Base-by-base conservation (phyloP, 306 rosid species). In the Calophaca sinica region DNA sequence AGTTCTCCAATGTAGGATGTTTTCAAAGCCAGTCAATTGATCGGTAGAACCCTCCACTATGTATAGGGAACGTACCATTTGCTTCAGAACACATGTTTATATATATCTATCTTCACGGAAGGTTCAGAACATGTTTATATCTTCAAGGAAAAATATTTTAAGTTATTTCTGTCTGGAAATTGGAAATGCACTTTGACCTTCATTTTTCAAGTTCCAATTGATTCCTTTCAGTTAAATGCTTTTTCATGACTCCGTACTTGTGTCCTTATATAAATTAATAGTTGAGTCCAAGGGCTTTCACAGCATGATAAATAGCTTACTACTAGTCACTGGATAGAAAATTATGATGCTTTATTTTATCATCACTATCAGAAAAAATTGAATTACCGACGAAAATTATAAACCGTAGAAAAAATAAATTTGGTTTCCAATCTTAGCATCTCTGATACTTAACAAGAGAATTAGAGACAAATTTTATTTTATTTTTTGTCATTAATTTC, bases 181-280 rank as follows among this genome's bases (percentile, higher is more conserved):
- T 73, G 73, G 2, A 67, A 35, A 54, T 48, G 29, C 49, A 72
- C 74, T 52, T 69, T 79, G 75, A 62, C 72, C 54, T 36, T 45
- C 28, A 10, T 11, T 52, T 69, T 46, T 41, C 73, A 79, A 62
- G 62, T 50, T 74, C 58, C 65, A 46, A 53, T 10, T 36, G 6
- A 11, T 62, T 52, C 31, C 57, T 35, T 57, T 59, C 15, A 10
- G 53, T 58, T 55, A 36, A 51, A 51, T 72, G 29, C 46, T 33
- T 66, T 53, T 53, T 33, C 38, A 13, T 38, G 15, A 59, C 57
- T 39, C 15, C 4, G 53, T 45, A 31, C 9, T 11, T 15, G n/a
- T 67, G n/a, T 35, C 20, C 28, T 52, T 36, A n/a, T 9, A 7
- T 74, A 4, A 75, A 35, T 59, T 28, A 54, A 12, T n/a, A 15